Evolutionary conservation across 2,329 filamentous ascomycete species (phyloP), one percentile per base, ranked within the genome.

Genomic region (Berkeleyomyces basicola): DNA sequence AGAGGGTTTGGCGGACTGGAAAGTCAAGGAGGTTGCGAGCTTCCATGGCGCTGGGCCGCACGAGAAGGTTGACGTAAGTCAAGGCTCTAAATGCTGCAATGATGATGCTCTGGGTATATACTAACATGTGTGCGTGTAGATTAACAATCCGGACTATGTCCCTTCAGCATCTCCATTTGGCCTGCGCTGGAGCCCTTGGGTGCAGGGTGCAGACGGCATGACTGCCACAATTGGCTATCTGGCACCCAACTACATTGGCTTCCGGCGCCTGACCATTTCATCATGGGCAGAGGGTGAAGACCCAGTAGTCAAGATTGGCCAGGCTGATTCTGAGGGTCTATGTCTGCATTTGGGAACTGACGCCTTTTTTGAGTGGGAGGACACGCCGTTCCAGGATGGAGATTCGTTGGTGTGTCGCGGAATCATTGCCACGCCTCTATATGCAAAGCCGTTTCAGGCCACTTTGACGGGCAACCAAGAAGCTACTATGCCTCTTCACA

Each of bases 291-390:
- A 67, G 43, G 72, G 73, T 2, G 59, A 73, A 14, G 65, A 71
- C 0, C 74, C 78, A 1, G 66, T 68, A 1, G 63, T 81, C 1
- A 66, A 70, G 1, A 68, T 81, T 0, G 75, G 74, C 36, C 65
- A 70, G 16, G 65, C 67, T 1, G 79, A 83, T 61, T 69, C 71
- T 1, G 71, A 73, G 43, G 76, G 78, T 0, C 74, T 79, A 14
- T 83, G 81, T 66, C 68, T 79, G 10, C 74, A 76, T 65, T 73
- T 83, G 14, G 74, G 74, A 0, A 71, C 76, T 0, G 80, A 82
- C 66, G 76, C 80, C 1, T 81, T 82, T 66, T 71, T 83, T 11
- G 76, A 77, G 59, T 83, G 80, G 74, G 81, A 83, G 67, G 74
- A 81, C 57, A 72, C 70, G 47, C 78, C 79, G 14, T 79, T 76